phyloP scores from a whole-genome alignment of 2,329 filamentous ascomycete species.

The Xylaria sp. region DNA sequence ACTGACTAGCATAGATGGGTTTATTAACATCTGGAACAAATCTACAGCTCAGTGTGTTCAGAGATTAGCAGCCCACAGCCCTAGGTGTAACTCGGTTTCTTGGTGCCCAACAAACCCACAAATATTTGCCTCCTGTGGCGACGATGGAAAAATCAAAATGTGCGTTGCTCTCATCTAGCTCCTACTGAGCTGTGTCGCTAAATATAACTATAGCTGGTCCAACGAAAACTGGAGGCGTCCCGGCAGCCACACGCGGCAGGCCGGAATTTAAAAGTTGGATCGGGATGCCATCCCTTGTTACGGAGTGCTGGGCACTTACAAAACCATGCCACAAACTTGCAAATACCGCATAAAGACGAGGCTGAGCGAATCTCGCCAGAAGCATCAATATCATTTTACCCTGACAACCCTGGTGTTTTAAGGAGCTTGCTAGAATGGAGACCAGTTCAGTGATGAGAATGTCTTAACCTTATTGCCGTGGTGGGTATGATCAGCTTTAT shows the following conservation, averaged over 20 bases:
- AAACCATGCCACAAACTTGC: not conserved
- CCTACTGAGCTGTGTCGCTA: slow-evolving; percentile 30
- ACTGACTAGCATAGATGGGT: slow-evolving; percentile 60
- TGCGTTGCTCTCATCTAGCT: slow-evolving; percentile 60
- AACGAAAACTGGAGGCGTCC: slow-evolving; percentile 50
- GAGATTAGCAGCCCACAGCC: slow-evolving; percentile 77
- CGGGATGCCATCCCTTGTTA: not conserved
- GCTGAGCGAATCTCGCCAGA: not conserved
- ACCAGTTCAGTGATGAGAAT: slow-evolving; percentile 6
- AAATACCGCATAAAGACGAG: slow-evolving; percentile 8
- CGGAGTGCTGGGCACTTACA: slow-evolving; percentile 2
- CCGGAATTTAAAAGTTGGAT: slow-evolving; percentile 42
- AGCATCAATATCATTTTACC: slow-evolving; percentile 1
- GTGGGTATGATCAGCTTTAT: slow-evolving; percentile 18
- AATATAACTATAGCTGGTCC: slow-evolving; percentile 51
- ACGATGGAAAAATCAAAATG: slow-evolving; percentile 88
- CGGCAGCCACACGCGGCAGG: slow-evolving; percentile 33
- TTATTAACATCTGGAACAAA: slow-evolving; percentile 91
- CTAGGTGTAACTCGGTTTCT: slow-evolving; percentile 84
- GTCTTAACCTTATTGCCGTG: slow-evolving; percentile 15
- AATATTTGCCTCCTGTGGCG: slow-evolving; percentile 91
- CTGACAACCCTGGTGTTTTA: slow-evolving; percentile 15
- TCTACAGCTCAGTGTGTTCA: slow-evolving; percentile 81
- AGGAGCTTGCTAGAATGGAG: slow-evolving; percentile 17
- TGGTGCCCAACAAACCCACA: slow-evolving; percentile 88